Conservation (phyloP, 352 stramenopile species). For the Pythium utonaiense region DNA sequence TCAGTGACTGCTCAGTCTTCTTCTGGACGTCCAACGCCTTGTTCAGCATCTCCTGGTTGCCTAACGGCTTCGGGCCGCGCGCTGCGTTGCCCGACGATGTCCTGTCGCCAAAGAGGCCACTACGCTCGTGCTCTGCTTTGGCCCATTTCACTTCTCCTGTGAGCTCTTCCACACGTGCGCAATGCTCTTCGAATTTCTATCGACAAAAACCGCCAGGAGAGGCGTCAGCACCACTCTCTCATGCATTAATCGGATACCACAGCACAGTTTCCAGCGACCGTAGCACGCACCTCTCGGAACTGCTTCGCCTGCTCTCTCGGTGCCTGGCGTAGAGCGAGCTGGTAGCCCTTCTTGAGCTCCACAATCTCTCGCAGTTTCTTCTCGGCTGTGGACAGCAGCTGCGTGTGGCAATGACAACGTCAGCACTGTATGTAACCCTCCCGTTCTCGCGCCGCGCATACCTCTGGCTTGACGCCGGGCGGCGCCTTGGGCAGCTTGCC, state of each 20-base stretch:
- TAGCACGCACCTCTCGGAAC: slow-evolving; percentile 71
- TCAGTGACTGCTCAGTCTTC: slow-evolving; percentile 82
- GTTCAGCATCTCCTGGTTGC: slow-evolving; percentile 77
- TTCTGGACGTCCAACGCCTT: slow-evolving; percentile 74
- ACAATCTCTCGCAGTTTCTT: slow-evolving; percentile 83
- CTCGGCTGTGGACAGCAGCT: slow-evolving; percentile 74
- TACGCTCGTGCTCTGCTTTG: slow-evolving; percentile 74
- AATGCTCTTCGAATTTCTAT: slow-evolving; percentile 85
- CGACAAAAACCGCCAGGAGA: not conserved
- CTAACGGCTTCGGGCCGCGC: slow-evolving; percentile 27
- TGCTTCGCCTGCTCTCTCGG: slow-evolving; percentile 58
- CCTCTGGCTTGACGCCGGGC: slow-evolving; percentile 56
- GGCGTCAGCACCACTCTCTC: too few relatives aligned
- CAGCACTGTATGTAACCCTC: too few relatives aligned
- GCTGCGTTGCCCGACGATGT: slow-evolving; percentile 27
- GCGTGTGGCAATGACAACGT: too few relatives aligned
- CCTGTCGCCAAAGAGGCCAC: slow-evolving; percentile 67
- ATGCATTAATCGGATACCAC: too few relatives aligned
- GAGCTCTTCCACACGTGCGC: slow-evolving; percentile 74
- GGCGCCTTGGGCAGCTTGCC: slow-evolving; percentile 77
- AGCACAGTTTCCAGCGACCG: too few relatives aligned
- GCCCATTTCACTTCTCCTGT: slow-evolving; percentile 77
- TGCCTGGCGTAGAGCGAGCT: slow-evolving; percentile 73
- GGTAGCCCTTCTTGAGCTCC: slow-evolving; percentile 85
- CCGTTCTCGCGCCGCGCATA: too few relatives aligned